phyloP scores from a whole-genome alignment of 305 asterid genomes.

The Fraxinus sp. region DNA sequence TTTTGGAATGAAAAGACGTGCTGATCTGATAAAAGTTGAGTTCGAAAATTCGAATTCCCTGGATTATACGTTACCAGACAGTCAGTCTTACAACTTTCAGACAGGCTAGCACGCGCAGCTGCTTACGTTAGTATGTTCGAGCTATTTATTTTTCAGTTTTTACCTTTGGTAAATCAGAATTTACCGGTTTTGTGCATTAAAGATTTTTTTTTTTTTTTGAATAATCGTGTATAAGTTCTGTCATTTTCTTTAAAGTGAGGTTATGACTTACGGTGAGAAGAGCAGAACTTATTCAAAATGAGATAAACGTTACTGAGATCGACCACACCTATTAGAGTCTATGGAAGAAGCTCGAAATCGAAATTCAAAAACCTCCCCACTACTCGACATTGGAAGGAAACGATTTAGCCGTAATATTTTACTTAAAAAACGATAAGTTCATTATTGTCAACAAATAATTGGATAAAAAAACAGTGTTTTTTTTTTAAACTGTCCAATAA shows the following conservation, averaged over 20 bases:
- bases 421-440: background rate
- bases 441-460: too few relatives aligned
- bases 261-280: background rate
- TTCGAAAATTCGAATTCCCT: slow-evolving; percentile 6
- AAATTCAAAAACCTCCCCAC: background rate
- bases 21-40: background rate
- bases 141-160: background rate
- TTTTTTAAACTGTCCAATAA: too few relatives aligned
- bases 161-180: background rate
- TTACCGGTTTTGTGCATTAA: background rate
- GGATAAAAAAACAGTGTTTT: too few relatives aligned
- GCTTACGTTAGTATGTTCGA: background rate
- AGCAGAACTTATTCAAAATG: background rate
- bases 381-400: background rate
- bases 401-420: background rate
- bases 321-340: background rate
- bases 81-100: background rate
- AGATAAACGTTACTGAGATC: background rate
- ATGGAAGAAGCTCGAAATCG: background rate
- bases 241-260: background rate
- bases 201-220: background rate
- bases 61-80: background rate
- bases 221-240: background rate
- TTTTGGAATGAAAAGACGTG: background rate
- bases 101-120: background rate